A percentile compares a stretch with the other conserved stretches of the same genome.
These are phyloP conservation scores for Pilasporangium apinafurcum DNA, from an alignment of 352 stramenopile species.

Conservation along the genomic window DNA sequence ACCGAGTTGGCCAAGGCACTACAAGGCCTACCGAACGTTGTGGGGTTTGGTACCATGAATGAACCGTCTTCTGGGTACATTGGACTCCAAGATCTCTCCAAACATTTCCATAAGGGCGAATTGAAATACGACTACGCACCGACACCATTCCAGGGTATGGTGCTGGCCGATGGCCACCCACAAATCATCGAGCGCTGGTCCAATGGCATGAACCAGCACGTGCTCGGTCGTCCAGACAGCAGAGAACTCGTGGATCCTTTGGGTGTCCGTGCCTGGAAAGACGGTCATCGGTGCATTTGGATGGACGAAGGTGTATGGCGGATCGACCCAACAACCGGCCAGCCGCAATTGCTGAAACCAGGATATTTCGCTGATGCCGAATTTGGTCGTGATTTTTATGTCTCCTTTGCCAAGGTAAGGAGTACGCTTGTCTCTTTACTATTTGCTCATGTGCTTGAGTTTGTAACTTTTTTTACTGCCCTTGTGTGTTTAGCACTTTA, in stretches of 20 bases:
- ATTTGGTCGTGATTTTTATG: slow-evolving; percentile 79
- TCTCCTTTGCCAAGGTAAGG: slow-evolving; percentile 65
- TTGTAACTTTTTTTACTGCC: slow-evolving; percentile 1
- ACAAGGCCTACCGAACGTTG: slow-evolving; percentile 68
- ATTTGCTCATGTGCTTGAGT: background rate
- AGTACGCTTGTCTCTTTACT: background rate
- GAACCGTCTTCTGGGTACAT: slow-evolving; percentile 80
- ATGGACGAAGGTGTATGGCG: slow-evolving; percentile 77
- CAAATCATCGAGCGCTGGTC: slow-evolving; percentile 66
- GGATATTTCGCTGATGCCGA: slow-evolving; percentile 66
- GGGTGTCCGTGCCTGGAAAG: slow-evolving; percentile 63
- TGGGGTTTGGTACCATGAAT: slow-evolving; percentile 92
- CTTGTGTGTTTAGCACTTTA: slow-evolving; percentile 27
- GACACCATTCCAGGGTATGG: slow-evolving; percentile 82
- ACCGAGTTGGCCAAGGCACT: slow-evolving; percentile 51
- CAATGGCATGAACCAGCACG: slow-evolving; percentile 65
- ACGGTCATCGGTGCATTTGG: slow-evolving; percentile 69
- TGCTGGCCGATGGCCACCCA: slow-evolving; percentile 53
- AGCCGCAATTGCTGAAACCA: slow-evolving; percentile 43
- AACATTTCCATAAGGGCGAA: slow-evolving; percentile 45
- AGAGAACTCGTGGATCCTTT: slow-evolving; percentile 41
- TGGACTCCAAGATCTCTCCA: slow-evolving; percentile 47
- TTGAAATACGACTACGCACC: slow-evolving; percentile 70
- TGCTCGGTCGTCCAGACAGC: slow-evolving; percentile 45
- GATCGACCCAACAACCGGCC: slow-evolving; percentile 23